Evolutionary conservation across 306 rosid genomes (phyloP), one percentile per base, ranked within the genome.

Genomic region (Lathyrus aphaca): DNA sequence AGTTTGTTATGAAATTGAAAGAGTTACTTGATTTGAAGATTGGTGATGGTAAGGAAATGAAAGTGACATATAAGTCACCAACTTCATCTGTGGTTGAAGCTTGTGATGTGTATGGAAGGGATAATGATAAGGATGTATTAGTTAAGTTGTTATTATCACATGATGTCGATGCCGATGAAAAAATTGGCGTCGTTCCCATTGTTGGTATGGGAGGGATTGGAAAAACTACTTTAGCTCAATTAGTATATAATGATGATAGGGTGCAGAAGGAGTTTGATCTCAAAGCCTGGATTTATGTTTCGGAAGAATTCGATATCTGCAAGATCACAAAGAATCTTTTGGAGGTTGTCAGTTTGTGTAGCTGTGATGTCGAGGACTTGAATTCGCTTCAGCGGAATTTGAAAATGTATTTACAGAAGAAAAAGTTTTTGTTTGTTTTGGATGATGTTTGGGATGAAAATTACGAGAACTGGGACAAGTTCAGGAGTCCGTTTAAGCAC

Each of bases 401-500:
- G 10, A 76, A 68, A 35, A 29, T 12, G 50, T 1, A 18, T 45
- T 4, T 81, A 8, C 5, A 3, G 54, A 74, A 64, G 57, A 71
- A 74, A 10, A 77, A 40, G 69, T 83, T 76, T 61, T 35, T 86
- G 5, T 64, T 86, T 7, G 83, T 86, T 21, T 16, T 83, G 39
- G 91, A 86, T 58, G 91, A 86, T 40, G 73, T 83, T n/a, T 81
- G 88, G 88, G 82, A 77, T n/a, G 78, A 86, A 21, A 78, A 72
- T 19, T 63, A 81, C 54, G 65, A 66, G 18, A 46, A 54, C 3
- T 81, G 85, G 81, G 79, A 72, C 46, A 72, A 21, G n/a, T 62
- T 81, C 39, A 48, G 76, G 45, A 72, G 54, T 67, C 81, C 79
- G 44, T 72, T 81, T 67, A 58, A 66, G 11, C 60, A 76, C 46